Conservation (phyloP, 2,329 filamentous ascomycete genomes). For the Xylaria sp. region DNA sequence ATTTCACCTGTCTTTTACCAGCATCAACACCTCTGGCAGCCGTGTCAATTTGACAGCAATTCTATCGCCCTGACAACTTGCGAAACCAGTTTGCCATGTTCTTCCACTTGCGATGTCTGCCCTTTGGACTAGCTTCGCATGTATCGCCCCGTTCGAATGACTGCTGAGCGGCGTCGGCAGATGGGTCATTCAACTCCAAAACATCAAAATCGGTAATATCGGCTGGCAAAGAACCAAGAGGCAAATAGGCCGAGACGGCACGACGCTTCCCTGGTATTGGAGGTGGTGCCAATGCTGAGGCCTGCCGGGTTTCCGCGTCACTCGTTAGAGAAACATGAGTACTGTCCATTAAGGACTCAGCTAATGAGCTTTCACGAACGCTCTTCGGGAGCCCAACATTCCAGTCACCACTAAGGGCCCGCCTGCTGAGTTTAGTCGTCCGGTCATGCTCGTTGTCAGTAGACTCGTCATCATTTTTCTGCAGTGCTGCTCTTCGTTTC, state of each 20-base stretch:
- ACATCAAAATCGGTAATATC: conserved; percentile 17
- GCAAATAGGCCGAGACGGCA: conserved; percentile 40
- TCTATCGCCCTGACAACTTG: conserved; percentile 48
- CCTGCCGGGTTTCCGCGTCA: conserved; percentile 18
- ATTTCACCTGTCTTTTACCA: background rate
- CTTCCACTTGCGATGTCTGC: conserved; percentile 45
- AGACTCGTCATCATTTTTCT: conserved; percentile 29
- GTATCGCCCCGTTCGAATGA: conserved; percentile 1
- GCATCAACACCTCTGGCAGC: conserved; percentile 9
- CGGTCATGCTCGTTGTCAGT: conserved; percentile 22
- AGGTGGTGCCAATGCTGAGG: conserved; percentile 33
- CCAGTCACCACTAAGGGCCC: conserved; percentile 48
- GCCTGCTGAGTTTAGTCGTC: conserved; percentile 34
- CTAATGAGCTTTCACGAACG: conserved; percentile 35
- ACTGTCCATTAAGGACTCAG: conserved; percentile 32
- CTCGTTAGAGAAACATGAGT: conserved; percentile 19
- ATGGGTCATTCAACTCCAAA: background rate
- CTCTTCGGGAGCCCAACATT: conserved; percentile 38
- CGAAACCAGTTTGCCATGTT: conserved; percentile 49
- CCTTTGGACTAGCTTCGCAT: conserved; percentile 14
- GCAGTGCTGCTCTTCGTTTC: conserved; percentile 45
- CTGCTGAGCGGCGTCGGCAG: background rate
- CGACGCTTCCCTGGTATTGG: conserved; percentile 37
- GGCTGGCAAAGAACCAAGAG: conserved; percentile 28
- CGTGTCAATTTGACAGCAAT: conserved; percentile 27